Conservation (phyloP, 1,139 yeast species). For the Yamadazyma jaroonii region DNA sequence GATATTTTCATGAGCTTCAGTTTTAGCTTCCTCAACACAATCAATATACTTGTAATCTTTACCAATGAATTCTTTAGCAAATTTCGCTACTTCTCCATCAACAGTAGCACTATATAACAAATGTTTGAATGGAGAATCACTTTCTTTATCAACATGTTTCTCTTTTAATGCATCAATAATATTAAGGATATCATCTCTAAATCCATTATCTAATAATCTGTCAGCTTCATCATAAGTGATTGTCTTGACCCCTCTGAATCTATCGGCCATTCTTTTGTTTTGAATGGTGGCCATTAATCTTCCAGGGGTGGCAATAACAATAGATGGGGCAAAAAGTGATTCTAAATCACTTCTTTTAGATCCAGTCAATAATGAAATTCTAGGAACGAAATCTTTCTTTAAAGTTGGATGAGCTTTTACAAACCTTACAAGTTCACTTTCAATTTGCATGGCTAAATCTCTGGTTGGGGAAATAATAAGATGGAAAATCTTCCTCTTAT, state of each 20-base stretch:
- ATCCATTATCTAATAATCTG: constrained; percentile 74
- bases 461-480: constrained; percentile 87
- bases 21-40: constrained; percentile 72
- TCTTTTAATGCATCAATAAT: constrained; percentile 50
- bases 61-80: constrained; percentile 68
- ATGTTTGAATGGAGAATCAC: constrained; percentile 48
- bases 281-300: constrained; percentile 65
- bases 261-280: constrained; percentile 39
- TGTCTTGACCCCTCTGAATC: constrained; percentile 55
- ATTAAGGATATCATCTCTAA: constrained; percentile 57
- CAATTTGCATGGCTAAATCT: constrained; percentile 85
- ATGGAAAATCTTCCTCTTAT: constrained; percentile 45
- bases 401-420: constrained; percentile 18
- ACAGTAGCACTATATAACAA: constrained; percentile 87
- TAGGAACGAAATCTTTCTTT: constrained; percentile 21
- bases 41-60: constrained; percentile 65
- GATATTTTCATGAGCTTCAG: constrained; percentile 78
- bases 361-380: constrained; percentile 35
- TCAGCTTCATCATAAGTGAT: constrained; percentile 90
- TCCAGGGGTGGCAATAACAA: constrained; percentile 91
- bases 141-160: constrained; percentile 16
- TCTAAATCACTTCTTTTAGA: constrained; percentile 29
- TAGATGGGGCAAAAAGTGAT: constrained; percentile 28
- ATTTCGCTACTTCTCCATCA: constrained; percentile 58
- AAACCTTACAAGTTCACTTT: constrained; percentile 48